These are phyloP conservation scores for Polyporus tsugae DNA, from an alignment of 1,284 basidiomycete species.

Conservation along the genomic window DNA sequence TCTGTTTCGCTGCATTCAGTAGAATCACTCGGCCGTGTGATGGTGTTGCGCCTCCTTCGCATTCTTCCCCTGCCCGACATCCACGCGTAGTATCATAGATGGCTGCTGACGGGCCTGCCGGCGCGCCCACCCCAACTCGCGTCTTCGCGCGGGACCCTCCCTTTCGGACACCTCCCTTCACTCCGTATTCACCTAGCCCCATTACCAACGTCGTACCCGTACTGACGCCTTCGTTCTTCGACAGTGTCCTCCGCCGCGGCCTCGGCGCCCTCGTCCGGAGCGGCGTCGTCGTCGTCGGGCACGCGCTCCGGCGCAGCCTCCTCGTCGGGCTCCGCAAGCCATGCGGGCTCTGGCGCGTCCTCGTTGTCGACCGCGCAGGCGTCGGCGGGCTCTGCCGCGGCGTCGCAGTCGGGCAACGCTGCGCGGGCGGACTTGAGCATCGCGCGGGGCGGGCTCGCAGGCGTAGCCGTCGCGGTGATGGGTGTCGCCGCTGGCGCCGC, in stretches of 20 bases:
- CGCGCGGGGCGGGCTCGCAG: slow-evolving; percentile 10
- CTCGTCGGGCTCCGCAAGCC: not conserved
- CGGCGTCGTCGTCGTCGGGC: not conserved
- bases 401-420: slow-evolving; percentile 3
- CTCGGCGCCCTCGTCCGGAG: slow-evolving; percentile 6
- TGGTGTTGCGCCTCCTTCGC: not conserved
- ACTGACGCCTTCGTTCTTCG: not conserved
- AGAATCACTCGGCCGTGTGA: not conserved
- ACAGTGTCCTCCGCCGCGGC: slow-evolving; percentile 11
- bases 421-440: slow-evolving; percentile 4
- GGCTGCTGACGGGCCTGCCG: too few relatives aligned
- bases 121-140: not conserved
- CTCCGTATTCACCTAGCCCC: slow-evolving; percentile 12
- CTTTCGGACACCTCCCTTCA: not conserved
- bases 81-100: not conserved
- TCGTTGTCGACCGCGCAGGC: not conserved
- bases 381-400: slow-evolving; percentile 3
- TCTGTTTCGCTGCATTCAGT: not conserved
- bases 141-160: not conserved
- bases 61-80: not conserved
- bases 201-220: not conserved
- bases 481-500: slow-evolving; percentile 11
- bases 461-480: slow-evolving; percentile 9
- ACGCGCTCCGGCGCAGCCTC: slow-evolving; percentile 3
- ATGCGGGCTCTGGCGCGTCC: not conserved